A percentile compares a stretch with the other conserved stretches of the same genome.
Evolutionary conservation across 1,284 basidiomycete genomes (phyloP).

Genomic region (Inonotus hispidus): DNA sequence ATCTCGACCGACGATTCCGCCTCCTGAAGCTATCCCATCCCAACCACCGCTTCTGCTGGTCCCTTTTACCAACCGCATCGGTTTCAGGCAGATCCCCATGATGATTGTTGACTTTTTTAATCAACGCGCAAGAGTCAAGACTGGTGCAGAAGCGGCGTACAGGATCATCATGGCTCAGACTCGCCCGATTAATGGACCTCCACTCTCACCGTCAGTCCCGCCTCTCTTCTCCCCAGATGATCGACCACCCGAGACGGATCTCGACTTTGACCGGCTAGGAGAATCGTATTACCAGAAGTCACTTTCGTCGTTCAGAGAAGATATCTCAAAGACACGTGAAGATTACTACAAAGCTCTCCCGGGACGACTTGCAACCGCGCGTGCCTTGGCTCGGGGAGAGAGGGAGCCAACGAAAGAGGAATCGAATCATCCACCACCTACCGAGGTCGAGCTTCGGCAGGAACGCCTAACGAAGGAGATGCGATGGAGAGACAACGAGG

Average conservation of each 20-base stretch:
- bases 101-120: slow-evolving; percentile 95
- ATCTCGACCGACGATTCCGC: slow-evolving; percentile 28
- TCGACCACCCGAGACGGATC: slow-evolving; percentile 38
- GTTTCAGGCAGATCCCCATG: slow-evolving; percentile 80
- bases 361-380: slow-evolving; percentile 65
- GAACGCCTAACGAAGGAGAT: slow-evolving; percentile 85
- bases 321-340: slow-evolving; percentile 64
- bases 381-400: slow-evolving; percentile 69
- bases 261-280: slow-evolving; percentile 67
- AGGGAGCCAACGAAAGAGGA: slow-evolving; percentile 88
- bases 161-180: slow-evolving; percentile 62
- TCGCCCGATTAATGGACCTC: slow-evolving; percentile 55
- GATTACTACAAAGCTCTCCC: slow-evolving; percentile 77
- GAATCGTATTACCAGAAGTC: slow-evolving; percentile 72
- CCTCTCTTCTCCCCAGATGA: slow-evolving; percentile 26
- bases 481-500: slow-evolving; percentile 72
- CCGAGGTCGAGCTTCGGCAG: slow-evolving; percentile 80
- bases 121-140: slow-evolving; percentile 70
- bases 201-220: slow-evolving; percentile 21
- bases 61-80: slow-evolving; percentile 83
- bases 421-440: slow-evolving; percentile 72
- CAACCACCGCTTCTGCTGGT: slow-evolving; percentile 85
- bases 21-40: slow-evolving; percentile 61
- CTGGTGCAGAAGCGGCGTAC: slow-evolving; percentile 82
- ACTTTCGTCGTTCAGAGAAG: slow-evolving; percentile 48